Conservation (phyloP, 768 basidiomycete genomes). For the Boletales sp. region DNA sequence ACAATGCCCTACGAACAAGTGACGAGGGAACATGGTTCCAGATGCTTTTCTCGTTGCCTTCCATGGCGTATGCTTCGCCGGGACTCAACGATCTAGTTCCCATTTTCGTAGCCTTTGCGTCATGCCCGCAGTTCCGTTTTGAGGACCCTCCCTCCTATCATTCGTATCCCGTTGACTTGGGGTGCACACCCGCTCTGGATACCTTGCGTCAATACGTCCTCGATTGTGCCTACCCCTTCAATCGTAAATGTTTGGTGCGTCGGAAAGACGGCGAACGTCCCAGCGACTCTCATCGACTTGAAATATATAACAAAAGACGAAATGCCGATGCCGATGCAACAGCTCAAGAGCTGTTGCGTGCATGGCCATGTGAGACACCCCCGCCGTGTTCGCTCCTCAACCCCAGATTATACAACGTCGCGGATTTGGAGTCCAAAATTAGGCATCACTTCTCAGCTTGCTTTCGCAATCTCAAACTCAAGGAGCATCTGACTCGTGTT, state of each 20-base stretch:
- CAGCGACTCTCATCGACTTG: not conserved
- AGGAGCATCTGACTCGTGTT: not conserved
- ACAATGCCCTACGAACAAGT: constrained; percentile 19
- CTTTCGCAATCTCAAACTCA: constrained; percentile 11
- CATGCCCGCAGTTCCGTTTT: constrained; percentile 6
- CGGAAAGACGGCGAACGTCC: not conserved
- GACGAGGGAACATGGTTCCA: constrained; percentile 7
- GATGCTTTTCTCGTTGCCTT: constrained; percentile 28
- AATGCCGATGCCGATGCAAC: not conserved
- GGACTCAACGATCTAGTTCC: constrained; percentile 13
- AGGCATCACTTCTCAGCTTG: constrained; percentile 5
- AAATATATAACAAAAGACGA: not conserved
- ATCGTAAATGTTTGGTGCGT: constrained; percentile 1
- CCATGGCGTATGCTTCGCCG: constrained; percentile 26
- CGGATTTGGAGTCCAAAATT: not conserved
- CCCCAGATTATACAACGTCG: constrained; percentile 3
- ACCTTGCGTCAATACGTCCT: not conserved
- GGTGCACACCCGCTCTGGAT: constrained; percentile 1
- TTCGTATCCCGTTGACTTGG: constrained; percentile 6
- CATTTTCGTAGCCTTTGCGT: constrained; percentile 29
- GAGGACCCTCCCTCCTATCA: constrained; percentile 12
- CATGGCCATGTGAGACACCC: constrained; percentile 18
- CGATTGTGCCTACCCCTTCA: constrained; percentile 2
- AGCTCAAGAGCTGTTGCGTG: not conserved
- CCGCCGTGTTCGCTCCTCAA: not conserved